Evolutionary conservation across 163 green algal species (phyloP).

Genomic region (Scenedesmus sp.): DNA sequence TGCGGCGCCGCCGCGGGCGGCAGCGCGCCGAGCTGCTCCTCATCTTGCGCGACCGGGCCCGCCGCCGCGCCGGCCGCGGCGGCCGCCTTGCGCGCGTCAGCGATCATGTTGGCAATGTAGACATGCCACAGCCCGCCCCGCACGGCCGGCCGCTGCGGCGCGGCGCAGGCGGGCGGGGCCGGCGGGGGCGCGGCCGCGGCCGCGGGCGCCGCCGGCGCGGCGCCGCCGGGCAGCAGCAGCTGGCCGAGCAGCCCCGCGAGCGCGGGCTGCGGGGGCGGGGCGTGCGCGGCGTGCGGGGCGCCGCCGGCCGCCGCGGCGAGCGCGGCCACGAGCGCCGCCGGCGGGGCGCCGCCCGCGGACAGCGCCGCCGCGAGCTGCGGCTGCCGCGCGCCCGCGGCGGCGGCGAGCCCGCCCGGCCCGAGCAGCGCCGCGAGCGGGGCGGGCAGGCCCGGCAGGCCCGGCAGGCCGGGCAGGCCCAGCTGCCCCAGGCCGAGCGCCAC

Average conservation of each 20-base stretch:
- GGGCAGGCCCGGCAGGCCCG: not conserved
- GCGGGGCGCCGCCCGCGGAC: no score
- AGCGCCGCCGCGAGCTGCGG: no score
- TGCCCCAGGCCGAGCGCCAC: no score
- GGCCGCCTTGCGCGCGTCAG: not conserved
- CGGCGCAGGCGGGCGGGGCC: not conserved
- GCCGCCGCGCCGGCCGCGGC: not conserved
- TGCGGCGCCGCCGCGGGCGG: slow-evolving; percentile 6
- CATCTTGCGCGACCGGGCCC: not conserved
- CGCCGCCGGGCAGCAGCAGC: not conserved
- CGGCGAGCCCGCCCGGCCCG: not conserved
- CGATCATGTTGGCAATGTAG: slow-evolving; percentile 36
- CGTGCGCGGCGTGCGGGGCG: no score
- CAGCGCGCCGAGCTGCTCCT: not conserved
- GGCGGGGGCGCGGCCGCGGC: not conserved
- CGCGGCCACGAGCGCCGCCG: no score
- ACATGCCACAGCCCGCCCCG: slow-evolving; percentile 24
- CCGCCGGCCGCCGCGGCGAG: no score
- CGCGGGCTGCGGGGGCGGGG: not conserved
- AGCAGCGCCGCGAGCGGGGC: not conserved
- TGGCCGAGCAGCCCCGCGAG: not conserved
- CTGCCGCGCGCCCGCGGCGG: not conserved
- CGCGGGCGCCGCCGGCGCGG: not conserved
- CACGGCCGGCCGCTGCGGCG: not conserved
- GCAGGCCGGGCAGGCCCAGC: no score